Base-by-base conservation (phyloP, 192 early-diverging fungal genomes). In the Funneliformis mosseae region DNA sequence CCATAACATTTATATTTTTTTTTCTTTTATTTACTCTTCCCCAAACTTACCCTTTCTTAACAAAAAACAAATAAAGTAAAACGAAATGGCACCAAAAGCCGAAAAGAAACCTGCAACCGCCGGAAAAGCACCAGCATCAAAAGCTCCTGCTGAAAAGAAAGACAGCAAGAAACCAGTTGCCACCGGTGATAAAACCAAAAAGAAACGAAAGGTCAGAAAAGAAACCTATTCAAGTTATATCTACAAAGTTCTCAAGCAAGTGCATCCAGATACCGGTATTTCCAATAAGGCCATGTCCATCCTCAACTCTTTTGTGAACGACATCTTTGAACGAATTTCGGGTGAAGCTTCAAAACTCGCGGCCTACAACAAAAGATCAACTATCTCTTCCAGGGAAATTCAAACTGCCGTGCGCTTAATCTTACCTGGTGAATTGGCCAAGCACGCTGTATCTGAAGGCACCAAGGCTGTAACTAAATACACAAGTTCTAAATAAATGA, bases 391-490 rank as follows among this genome's bases (percentile, higher is more conserved):
- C 45, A 92, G 97, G 81, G 97, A 98, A 88, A 96, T 98, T 83
- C 96, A 97, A 85, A 96, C 95, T 50, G 87, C 91, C 48, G 89
- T 91, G 39, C 87, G 90, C 77, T 80, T 91, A 62, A 82, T 85
- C 27, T 39, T 62, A 28, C 96, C 97, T 78, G 96, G 97, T 86
- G 97, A 98, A 87, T 90, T 97, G 67, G 94, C 95, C 88, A 96
- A 95, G 90, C 96, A 97, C 90, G 96, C 96, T 83, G 96, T 97
- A 83, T 98, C 97, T 81, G 97, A 97, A 89, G 97, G 96, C 75
- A 97, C 96, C 89, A 98, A 98, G 92, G 97, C 97, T 77, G 95
- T 97, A 84, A 96, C 95, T 89, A 97, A 97, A 90, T 97, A 95
- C 92, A 95, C 95, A 81, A 92, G 92, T 45, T 92, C 92, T 84